Conservation (phyloP, 2,329 filamentous ascomycete genomes). For the Neonectria ditissima region DNA sequence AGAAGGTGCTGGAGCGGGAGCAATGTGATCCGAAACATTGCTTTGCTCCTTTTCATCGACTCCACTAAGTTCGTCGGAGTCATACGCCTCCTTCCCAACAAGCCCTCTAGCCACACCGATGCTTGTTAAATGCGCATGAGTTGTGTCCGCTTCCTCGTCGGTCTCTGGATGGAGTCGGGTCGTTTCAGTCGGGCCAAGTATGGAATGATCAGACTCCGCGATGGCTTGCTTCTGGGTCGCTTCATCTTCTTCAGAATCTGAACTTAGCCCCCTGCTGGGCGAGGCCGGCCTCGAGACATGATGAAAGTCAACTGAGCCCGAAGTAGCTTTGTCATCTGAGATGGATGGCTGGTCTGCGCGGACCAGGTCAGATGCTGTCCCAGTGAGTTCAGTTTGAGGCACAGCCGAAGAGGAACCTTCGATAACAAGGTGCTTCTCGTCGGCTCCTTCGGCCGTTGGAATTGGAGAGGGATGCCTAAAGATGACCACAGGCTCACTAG, state of each 20-base stretch:
- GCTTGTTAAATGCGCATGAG: not conserved
- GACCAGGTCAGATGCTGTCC: not conserved
- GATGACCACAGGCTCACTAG: not conserved
- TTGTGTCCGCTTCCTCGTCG: not conserved
- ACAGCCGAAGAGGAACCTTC: not conserved
- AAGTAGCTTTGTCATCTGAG: not conserved
- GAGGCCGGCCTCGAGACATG: not conserved
- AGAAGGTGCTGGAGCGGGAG: not conserved
- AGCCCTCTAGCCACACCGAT: not conserved
- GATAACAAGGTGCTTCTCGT: not conserved
- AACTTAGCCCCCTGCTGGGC: not conserved
- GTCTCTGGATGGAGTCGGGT: not conserved
- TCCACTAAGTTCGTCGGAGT: conserved; percentile 1
- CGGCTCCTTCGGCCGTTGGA: not conserved
- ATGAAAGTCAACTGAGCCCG: not conserved
- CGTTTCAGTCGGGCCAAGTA: not conserved
- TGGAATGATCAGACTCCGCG: not conserved
- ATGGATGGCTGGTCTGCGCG: not conserved
- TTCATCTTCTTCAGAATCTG: conserved; percentile 9
- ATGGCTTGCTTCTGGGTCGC: not conserved
- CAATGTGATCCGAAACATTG: not conserved
- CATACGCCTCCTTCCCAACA: not conserved
- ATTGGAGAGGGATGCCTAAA: not conserved
- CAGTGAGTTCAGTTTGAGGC: not conserved
- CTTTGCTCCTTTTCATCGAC: not conserved